These are phyloP conservation scores for Trichoderma sp. DNA, from an alignment of 2,329 filamentous ascomycete genomes.

Conservation along the genomic window DNA sequence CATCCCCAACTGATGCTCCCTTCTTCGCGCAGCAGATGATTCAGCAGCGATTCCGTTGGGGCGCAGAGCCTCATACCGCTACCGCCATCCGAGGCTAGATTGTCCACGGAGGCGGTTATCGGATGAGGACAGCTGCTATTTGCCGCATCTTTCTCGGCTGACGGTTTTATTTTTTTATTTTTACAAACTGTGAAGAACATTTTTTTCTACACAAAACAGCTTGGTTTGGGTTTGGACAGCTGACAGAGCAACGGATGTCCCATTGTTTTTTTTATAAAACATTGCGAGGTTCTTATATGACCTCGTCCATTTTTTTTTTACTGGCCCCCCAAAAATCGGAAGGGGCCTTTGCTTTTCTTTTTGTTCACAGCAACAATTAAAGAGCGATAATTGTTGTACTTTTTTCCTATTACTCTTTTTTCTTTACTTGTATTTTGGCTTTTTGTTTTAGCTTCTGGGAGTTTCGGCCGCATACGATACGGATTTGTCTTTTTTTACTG, in stretches of 20 bases:
- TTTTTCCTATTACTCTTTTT: neutral
- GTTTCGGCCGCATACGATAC: slow-evolving; percentile 9
- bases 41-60: slow-evolving; percentile 47
- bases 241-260: neutral
- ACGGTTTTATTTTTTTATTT: neutral
- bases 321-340: neutral
- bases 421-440: neutral
- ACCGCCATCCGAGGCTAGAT: slow-evolving; percentile 47
- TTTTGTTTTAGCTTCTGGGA: slow-evolving; percentile 8
- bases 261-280: neutral
- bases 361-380: slow-evolving; percentile 4
- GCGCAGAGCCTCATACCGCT: slow-evolving; percentile 46
- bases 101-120: slow-evolving; percentile 22
- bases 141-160: slow-evolving; percentile 7
- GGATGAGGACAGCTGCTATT: slow-evolving; percentile 12
- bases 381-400: slow-evolving; percentile 1
- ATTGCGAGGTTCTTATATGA: neutral
- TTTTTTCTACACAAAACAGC: neutral
- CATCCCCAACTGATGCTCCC: slow-evolving; percentile 41
- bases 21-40: slow-evolving; percentile 39
- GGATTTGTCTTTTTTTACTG: neutral
- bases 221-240: slow-evolving; percentile 5
- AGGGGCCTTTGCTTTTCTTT: neutral
- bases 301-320: neutral
- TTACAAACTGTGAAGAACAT: neutral